A percentile compares a stretch with the other conserved stretches of the same genome.
Conservation (phyloP, 495 filamentous ascomycete species). For the Evansstolkia leycettana region DNA sequence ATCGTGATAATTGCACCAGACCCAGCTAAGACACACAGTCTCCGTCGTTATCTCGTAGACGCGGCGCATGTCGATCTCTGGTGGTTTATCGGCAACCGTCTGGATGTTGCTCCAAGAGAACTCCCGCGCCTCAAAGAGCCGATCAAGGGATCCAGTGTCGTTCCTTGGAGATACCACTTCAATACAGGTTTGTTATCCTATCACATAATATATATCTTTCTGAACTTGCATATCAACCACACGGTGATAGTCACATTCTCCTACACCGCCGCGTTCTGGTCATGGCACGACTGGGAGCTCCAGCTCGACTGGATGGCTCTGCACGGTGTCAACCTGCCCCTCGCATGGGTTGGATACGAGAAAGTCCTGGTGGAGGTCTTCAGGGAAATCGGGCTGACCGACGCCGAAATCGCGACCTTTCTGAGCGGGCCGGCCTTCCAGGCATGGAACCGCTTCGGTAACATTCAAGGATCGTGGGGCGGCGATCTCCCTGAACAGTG, state of each 20-base stretch:
- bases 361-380: slow-evolving; percentile 39
- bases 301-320: slow-evolving; percentile 45
- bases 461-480: slow-evolving; percentile 40
- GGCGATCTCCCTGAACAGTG: slow-evolving; percentile 30
- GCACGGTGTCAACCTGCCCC: slow-evolving; percentile 37
- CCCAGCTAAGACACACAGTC: slow-evolving; percentile 15
- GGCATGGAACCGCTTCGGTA: slow-evolving; percentile 45
- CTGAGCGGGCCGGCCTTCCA: slow-evolving; percentile 40
- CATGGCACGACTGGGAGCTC: slow-evolving; percentile 42
- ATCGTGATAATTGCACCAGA: too few species aligned
- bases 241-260: slow-evolving; percentile 34
- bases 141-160: slow-evolving; percentile 18
- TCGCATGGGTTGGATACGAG: slow-evolving; percentile 42
- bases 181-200: slow-evolving; percentile 24
- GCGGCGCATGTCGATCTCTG: slow-evolving; percentile 38
- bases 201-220: too few species aligned
- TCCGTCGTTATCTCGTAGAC: slow-evolving; percentile 37
- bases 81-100: slow-evolving; percentile 30
- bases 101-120: slow-evolving; percentile 8
- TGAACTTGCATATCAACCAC: slow-evolving; percentile 2
- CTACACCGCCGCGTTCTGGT: slow-evolving; percentile 41
- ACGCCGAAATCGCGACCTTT: slow-evolving; percentile 30
- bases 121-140: slow-evolving; percentile 8
- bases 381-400: slow-evolving; percentile 31
- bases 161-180: slow-evolving; percentile 43